These are phyloP conservation scores for Corylus americana DNA, from an alignment of 306 rosid genomes.

Conservation along the genomic window DNA sequence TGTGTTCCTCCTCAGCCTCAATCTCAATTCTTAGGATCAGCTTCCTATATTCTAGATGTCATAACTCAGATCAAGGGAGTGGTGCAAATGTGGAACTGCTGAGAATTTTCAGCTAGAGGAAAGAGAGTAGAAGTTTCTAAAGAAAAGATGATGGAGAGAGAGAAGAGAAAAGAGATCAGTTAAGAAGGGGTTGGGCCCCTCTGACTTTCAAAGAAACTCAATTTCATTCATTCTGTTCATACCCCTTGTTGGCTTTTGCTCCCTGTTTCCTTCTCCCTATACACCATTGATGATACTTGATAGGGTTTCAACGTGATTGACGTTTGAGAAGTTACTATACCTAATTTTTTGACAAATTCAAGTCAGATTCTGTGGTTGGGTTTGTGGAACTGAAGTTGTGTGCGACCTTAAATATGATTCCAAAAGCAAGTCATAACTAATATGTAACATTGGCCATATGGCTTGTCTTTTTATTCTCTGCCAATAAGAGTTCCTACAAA, in stretches of 20 bases:
- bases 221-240: neutral
- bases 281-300: neutral
- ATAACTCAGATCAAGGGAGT: neutral
- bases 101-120: neutral
- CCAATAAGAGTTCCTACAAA: neutral
- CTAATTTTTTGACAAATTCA: neutral
- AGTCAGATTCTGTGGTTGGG: neutral
- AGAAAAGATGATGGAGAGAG: neutral
- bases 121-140: neutral
- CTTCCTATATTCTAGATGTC: neutral
- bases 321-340: neutral
- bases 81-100: neutral
- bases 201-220: neutral
- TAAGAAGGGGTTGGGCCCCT: neutral
- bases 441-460: neutral
- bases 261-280: neutral
- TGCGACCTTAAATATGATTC: neutral
- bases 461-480: neutral
- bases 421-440: neutral
- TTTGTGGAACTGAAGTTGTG: neutral
- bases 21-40: neutral
- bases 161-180: neutral
- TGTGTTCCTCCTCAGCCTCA: neutral
- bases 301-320: neutral
- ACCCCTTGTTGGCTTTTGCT: neutral